Evolutionary conservation across 495 filamentous ascomycete species (phyloP).

Genomic region (Hypoxylon rickii): DNA sequence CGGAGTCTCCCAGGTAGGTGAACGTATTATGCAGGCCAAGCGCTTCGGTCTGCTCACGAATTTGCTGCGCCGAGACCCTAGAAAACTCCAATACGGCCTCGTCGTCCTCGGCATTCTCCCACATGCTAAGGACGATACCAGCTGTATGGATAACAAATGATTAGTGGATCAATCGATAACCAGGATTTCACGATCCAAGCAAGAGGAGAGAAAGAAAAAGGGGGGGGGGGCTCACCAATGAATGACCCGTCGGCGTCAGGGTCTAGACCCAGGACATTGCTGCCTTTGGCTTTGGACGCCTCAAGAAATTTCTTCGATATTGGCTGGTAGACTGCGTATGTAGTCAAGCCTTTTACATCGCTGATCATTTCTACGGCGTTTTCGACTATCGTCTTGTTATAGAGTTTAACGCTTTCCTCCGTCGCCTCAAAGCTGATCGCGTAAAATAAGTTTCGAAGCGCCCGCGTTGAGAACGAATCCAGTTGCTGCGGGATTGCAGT

Average conservation of each 20-base stretch:
- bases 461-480: constrained; percentile 4
- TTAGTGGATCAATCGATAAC: not conserved
- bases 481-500: constrained; percentile 2
- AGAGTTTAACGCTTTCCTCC: not conserved
- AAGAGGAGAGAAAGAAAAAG: not conserved
- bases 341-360: not conserved
- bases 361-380: constrained; percentile 9
- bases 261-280: constrained; percentile 7
- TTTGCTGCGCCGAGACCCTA: not conserved
- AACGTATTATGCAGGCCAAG: constrained; percentile 5
- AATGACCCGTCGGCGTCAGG: constrained; percentile 8
- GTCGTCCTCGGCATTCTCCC: constrained; percentile 7
- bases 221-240: not conserved
- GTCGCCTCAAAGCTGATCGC: constrained; percentile 8
- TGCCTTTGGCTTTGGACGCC: constrained; percentile 2
- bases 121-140: constrained; percentile 12
- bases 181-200: too few species aligned
- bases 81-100: constrained; percentile 6
- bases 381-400: constrained; percentile 7
- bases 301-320: constrained; percentile 11
- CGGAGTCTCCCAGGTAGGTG: constrained; percentile 5
- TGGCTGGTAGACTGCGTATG: constrained; percentile 6
- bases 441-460: constrained; percentile 6
- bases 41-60: not conserved
- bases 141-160: not conserved